Evolutionary conservation across 768 basidiomycete genomes (phyloP), one percentile per base, ranked within the genome.

Genomic region (Agaricus sinodeliciosus): DNA sequence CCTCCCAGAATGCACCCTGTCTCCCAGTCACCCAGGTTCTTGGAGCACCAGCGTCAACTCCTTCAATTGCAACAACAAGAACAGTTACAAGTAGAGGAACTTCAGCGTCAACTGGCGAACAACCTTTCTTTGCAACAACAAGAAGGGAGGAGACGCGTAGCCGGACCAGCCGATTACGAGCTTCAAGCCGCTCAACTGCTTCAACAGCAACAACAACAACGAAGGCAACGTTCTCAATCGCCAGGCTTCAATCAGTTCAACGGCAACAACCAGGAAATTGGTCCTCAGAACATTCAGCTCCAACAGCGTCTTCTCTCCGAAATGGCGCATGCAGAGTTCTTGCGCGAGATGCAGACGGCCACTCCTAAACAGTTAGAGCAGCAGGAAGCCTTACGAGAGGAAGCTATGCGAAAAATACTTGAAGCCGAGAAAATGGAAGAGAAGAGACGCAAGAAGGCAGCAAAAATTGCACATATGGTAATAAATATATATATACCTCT

Each of bases 401-500:
- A 91, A 62, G 90, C 90, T 0, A 86, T 87, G 80, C 81, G 87
- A 54, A 86, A 94, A 71, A 94, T 97, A 58, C 79, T 90, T 65
- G 90, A 92, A 66, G 85, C 94, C 0, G 94, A 94, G 67, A 80
- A 78, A 61, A 83, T 87, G 82, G 93, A 94, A 62, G 85, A 85
- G 67, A 90, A 83, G 62, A 78, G 93, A 41, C 79, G 90, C 55
- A 75, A 82, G 40, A 88, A 87, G 60, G 87, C 88, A 16, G 79
- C 80, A 36, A 95, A 95, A 69, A 92, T 95, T 58, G 85, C 87
- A 18, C 83, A 89, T 58, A 94, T 94, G 89, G 92, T 86, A 60
- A 16, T 3, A 28, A 7, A 37, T 34, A 31, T 3, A 3, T 31
- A 31, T 36, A 37, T 51, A 27, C 39, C 19, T 9, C 40, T 12